Percentiles rank a stretch among this genome's conserved stretches.
phyloP scores from a whole-genome alignment of 1,139 yeast species.

The Taiozyma sp. region DNA sequence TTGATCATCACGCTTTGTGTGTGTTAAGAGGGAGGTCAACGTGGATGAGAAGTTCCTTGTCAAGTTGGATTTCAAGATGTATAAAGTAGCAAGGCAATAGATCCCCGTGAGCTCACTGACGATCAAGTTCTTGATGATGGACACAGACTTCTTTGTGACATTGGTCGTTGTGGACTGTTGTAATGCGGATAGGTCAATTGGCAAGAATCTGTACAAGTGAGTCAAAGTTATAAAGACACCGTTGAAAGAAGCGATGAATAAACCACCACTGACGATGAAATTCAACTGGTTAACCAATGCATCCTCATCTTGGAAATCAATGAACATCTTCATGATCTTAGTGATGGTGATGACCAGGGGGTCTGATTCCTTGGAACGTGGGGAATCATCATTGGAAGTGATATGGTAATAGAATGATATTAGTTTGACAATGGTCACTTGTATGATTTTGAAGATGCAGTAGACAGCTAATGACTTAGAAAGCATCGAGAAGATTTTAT shows the following conservation, averaged over 20 bases:
- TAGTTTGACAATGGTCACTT: conserved; percentile 11
- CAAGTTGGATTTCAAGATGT: conserved; percentile 69
- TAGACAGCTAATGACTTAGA: conserved; percentile 14
- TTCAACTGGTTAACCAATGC: conserved; percentile 19
- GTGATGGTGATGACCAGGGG: conserved; percentile 22
- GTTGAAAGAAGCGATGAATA: conserved; percentile 23
- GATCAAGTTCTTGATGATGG: conserved; percentile 40
- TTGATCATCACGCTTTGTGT: conserved; percentile 12
- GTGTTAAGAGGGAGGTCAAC: conserved; percentile 25
- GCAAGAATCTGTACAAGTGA: conserved; percentile 23
- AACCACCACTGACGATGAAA: conserved; percentile 19
- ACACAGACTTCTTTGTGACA: conserved; percentile 16
- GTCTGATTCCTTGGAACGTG: conserved; percentile 16
- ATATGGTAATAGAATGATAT: conserved; percentile 1
- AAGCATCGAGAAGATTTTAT: conserved; percentile 1
- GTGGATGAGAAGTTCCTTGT: conserved; percentile 51
- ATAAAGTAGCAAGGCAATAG: conserved; percentile 76
- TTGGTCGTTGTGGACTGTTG: conserved; percentile 4
- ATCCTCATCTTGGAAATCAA: conserved; percentile 19
- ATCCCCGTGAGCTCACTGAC: conserved; percentile 72
- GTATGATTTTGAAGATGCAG: conserved; percentile 21
- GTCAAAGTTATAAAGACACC: conserved; percentile 23
- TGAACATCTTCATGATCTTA: conserved; percentile 15
- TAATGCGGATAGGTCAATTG: conserved; percentile 17
- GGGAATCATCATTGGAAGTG: conserved; percentile 3